Base-by-base conservation (phyloP, 306 rosid genomes). In the Quercus variabilis region DNA sequence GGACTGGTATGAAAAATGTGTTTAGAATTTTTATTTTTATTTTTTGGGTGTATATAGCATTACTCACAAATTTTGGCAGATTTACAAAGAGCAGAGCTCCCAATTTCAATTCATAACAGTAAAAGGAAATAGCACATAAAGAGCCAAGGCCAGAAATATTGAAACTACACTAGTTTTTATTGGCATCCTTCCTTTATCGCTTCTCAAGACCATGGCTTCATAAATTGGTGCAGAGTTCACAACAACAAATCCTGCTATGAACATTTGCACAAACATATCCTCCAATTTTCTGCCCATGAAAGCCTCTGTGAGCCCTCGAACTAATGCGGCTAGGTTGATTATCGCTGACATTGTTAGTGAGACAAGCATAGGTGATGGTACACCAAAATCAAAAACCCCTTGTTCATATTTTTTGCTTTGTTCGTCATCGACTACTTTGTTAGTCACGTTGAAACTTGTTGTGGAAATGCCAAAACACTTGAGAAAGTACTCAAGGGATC, bases 341-440 rank as follows among this genome's bases (percentile, higher is more conserved):
- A 76, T 51, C 1, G 89, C 84, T 1, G 79, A 86, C 73, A 71
- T 64, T 55, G 81, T 67, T 25, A 86, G 3, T 0, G 88, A 76
- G 52, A 83, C 71, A 41, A 88, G 81, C 84, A 86, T 69, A 20
- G 83, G 85, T 2, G 89, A 81, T 2, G 81, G 9, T 6, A 72
- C 71, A 56, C 89, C 91, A 19, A 88, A 88, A 70, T 85, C 86
- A 8, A 83, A 79, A 15, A 57, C 19, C 1, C 85, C 86, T 55
- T 81, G 79, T 1, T 74, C 76, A 15, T 88, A 88, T 43, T 87
- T 76, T 75, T 85, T 88, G 64, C 85, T 88, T 25, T 83, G 87
- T 80, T 81, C 86, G 1, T 63, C 73, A 5, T 80, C 84, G 0
- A 83, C 6, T 1, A 83, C 86, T 85, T 88, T 88, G 80, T 79